These are phyloP conservation scores for Primulina huaijiensis DNA, from an alignment of 257 asterid species.

Conservation along the genomic window DNA sequence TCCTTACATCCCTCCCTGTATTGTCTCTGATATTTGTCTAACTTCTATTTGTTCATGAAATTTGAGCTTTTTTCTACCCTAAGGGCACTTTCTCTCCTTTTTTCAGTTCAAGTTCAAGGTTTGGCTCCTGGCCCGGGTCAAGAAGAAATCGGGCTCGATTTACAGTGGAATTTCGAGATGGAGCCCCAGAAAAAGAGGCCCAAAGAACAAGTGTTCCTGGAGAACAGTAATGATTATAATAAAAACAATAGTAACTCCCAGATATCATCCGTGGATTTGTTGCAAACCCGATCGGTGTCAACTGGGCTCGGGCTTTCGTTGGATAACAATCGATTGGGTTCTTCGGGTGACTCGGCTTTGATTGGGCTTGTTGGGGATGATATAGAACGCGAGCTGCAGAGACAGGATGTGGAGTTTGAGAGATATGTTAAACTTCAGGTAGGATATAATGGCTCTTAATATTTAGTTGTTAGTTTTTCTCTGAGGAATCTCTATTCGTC, in stretches of 20 bases:
- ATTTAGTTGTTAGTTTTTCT: background rate
- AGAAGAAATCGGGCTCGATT: conserved; percentile 62
- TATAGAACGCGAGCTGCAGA: conserved; percentile 69
- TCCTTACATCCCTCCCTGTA: conserved; percentile 92
- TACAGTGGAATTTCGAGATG: conserved; percentile 71
- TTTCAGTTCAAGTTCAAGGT: conserved; percentile 81
- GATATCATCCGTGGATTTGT: conserved; percentile 70
- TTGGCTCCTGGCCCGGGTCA: conserved; percentile 58
- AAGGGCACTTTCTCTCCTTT: background rate
- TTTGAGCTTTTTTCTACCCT: background rate
- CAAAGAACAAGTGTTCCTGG: conserved; percentile 73
- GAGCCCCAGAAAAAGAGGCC: conserved; percentile 70
- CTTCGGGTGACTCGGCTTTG: conserved; percentile 72
- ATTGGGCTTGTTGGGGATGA: conserved; percentile 70
- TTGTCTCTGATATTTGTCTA: conserved; percentile 11
- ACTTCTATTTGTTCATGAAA: background rate
- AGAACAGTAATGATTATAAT: conserved; percentile 41
- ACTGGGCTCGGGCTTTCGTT: conserved; percentile 91
- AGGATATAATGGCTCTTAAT: conserved; percentile 8
- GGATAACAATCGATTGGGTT: conserved; percentile 68
- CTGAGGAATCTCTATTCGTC: background rate
- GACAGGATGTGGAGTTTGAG: conserved; percentile 86
- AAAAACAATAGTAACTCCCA: conserved; percentile 62
- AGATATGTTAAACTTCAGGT: conserved; percentile 90
- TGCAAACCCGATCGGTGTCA: conserved; percentile 87